Conservation (phyloP, 805 yeast species). For the Yarrowia sp. region DNA sequence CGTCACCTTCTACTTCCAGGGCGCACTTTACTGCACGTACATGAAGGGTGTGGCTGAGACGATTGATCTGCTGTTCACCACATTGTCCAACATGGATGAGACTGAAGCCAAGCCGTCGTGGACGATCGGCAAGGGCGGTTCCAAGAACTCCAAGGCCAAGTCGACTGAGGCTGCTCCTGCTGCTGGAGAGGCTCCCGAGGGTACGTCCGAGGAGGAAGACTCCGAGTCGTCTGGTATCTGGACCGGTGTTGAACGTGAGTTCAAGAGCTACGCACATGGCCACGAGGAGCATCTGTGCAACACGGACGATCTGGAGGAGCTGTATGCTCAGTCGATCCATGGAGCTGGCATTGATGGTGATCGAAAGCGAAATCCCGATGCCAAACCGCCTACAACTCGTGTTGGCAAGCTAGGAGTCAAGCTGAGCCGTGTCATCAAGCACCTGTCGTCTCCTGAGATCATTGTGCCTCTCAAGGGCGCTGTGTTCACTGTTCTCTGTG, state of each 20-base stretch:
- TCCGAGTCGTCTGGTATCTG: not conserved
- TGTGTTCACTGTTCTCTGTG: constrained; percentile 31
- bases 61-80: not conserved
- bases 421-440: not conserved
- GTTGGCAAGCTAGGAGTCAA: not conserved
- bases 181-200: not conserved
- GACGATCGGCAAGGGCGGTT: constrained; percentile 1
- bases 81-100: constrained; percentile 7
- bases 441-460: constrained; percentile 25
- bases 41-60: constrained; percentile 11
- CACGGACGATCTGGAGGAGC: constrained; percentile 7
- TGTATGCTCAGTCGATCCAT: not conserved
- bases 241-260: not conserved
- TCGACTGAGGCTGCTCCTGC: constrained; percentile 3
- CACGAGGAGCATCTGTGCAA: constrained; percentile 23
- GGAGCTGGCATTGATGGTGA: not conserved
- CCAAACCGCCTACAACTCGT: not conserved
- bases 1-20: constrained; percentile 22
- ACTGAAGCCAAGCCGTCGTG: not conserved
- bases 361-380: constrained; percentile 20
- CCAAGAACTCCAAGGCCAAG: not conserved
- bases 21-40: constrained; percentile 13
- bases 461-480: constrained; percentile 35
- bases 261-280: not conserved
- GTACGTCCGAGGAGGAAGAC: not conserved